A percentile compares a stretch with the other conserved stretches of the same genome.
phyloP scores from a whole-genome alignment of 306 rosid genomes.

The Carpinus viminea region DNA sequence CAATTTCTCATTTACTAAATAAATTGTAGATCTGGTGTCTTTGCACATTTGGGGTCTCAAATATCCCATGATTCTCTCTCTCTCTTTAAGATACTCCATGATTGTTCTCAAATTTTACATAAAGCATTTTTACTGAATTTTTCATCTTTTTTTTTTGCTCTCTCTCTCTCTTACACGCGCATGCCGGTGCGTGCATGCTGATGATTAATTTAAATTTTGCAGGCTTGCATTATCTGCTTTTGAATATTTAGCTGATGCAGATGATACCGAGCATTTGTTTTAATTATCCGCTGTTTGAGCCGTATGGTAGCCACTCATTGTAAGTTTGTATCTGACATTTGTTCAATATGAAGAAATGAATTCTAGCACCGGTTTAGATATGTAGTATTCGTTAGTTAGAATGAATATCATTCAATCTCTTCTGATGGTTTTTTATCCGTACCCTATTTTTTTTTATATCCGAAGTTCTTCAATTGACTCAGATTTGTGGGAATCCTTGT shows the following conservation, averaged over 20 bases:
- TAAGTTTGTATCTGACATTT: constrained; percentile 32
- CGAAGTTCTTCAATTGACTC: neutral
- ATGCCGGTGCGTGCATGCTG: neutral
- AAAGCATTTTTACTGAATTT: neutral
- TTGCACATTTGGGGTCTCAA: neutral
- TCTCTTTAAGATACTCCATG: neutral
- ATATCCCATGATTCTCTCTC: neutral
- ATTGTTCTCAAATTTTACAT: neutral
- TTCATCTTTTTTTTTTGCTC: neutral
- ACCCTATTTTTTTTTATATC: constrained; percentile 4
- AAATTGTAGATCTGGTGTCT: neutral
- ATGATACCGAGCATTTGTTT: constrained; percentile 48
- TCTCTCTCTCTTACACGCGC: neutral
- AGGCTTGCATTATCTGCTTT: constrained; percentile 72
- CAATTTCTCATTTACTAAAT: neutral
- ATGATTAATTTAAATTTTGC: constrained; percentile 42
- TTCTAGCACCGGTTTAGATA: constrained; percentile 16
- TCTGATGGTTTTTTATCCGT: neutral
- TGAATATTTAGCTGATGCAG: constrained; percentile 58
- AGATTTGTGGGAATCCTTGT: neutral
- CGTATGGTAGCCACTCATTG: constrained; percentile 33
- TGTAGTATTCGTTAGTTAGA: constrained; percentile 17
- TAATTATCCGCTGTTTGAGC: constrained; percentile 38
- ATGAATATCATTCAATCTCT: constrained; percentile 11
- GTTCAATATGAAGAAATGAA: neutral